Conservation (phyloP, 352 stramenopile genomes). For the Phytophthora multivora region DNA sequence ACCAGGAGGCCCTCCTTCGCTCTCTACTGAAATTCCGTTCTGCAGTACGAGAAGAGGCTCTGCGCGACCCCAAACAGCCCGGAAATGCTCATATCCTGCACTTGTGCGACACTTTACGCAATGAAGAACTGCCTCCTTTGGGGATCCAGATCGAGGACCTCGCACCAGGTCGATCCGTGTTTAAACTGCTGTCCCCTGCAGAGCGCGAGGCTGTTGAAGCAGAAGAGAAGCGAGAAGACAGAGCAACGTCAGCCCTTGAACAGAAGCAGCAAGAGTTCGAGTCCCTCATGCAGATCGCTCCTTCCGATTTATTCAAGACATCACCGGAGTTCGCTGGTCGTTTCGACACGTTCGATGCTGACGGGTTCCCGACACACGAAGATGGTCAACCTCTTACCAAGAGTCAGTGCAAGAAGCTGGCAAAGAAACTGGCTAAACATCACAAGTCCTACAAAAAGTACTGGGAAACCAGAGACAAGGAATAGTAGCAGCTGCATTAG, state of each 20-base stretch:
- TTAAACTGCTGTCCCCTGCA: conserved; percentile 54
- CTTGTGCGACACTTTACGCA: conserved; percentile 68
- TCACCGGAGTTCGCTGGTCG: conserved; percentile 51
- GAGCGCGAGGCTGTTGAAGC: conserved; percentile 35
- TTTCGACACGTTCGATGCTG: conserved; percentile 57
- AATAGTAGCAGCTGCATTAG: conserved; percentile 22
- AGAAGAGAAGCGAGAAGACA: conserved; percentile 11
- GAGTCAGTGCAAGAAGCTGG: conserved; percentile 77
- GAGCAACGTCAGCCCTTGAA: conserved; percentile 8
- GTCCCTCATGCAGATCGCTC: conserved; percentile 69
- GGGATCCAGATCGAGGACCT: conserved; percentile 79
- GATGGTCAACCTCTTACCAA: conserved; percentile 56
- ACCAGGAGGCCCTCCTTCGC: conserved; percentile 44
- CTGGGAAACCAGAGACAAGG: conserved; percentile 41
- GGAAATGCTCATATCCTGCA: conserved; percentile 52
- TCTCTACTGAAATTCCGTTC: conserved; percentile 70
- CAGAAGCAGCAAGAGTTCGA: conserved; percentile 68
- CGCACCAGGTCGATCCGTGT: conserved; percentile 58
- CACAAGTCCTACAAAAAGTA: conserved; percentile 70
- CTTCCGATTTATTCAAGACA: conserved; percentile 52
- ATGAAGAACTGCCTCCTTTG: conserved; percentile 53
- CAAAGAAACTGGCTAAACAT: conserved; percentile 77
- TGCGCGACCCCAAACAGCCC: conserved; percentile 47
- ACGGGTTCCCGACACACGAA: conserved; percentile 64
- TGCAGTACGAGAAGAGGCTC: conserved; percentile 56